A percentile compares a stretch with the other conserved stretches of the same genome.
Evolutionary conservation across 2,329 filamentous ascomycete species (phyloP).

Genomic region (Colletotrichum lentis): DNA sequence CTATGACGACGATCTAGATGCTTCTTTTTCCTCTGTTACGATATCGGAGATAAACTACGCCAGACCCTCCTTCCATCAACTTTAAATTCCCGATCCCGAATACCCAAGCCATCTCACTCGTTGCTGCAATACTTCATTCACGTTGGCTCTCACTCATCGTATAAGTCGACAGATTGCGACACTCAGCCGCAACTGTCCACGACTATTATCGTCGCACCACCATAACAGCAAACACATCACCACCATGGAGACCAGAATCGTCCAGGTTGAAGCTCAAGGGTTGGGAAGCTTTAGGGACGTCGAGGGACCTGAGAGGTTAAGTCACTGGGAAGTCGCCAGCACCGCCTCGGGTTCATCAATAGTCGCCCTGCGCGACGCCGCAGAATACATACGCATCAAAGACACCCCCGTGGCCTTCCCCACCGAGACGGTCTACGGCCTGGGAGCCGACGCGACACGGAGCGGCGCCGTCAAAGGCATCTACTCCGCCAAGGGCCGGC

Average conservation of each 20-base stretch:
- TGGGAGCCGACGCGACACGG: constrained; percentile 94
- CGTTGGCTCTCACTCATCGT: constrained; percentile 28
- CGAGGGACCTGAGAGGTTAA: constrained; percentile 47
- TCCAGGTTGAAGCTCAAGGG: constrained; percentile 46
- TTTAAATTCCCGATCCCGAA: background rate
- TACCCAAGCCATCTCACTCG: background rate
- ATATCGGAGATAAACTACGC: constrained; percentile 19
- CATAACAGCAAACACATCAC: background rate
- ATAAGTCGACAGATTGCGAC: constrained; percentile 33
- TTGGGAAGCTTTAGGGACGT: constrained; percentile 49
- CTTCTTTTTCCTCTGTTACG: background rate
- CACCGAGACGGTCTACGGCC: constrained; percentile 95
- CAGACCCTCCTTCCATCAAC: constrained; percentile 27
- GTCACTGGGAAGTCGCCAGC: constrained; percentile 54
- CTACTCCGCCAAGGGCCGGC: constrained; percentile 87
- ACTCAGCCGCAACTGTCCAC: background rate
- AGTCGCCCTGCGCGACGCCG: constrained; percentile 67
- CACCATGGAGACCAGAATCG: constrained; percentile 53
- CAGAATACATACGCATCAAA: constrained; percentile 68
- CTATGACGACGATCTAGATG: constrained; percentile 21
- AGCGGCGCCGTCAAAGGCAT: constrained; percentile 88
- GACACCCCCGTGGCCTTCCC: constrained; percentile 90
- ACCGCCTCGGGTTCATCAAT: constrained; percentile 46
- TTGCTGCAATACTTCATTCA: constrained; percentile 10
- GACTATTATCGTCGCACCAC: background rate